These are phyloP conservation scores for Vaucheria bursata DNA, from an alignment of 352 stramenopile species.

Conservation along the genomic window DNA sequence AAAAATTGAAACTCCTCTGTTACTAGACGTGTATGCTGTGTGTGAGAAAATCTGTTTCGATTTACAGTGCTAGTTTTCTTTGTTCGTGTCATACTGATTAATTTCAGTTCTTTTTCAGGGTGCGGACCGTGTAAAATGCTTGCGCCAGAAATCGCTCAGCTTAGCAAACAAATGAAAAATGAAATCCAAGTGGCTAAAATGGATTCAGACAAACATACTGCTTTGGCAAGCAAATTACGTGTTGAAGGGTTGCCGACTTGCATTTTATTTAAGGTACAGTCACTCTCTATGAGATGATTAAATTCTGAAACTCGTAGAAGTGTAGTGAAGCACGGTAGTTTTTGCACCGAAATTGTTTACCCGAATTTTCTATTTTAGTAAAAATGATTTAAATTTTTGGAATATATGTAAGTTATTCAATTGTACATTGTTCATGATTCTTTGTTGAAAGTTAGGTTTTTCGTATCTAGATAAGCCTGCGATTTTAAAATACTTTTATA, in stretches of 20 bases:
- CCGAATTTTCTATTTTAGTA: too few species aligned
- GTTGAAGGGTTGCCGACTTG: slow-evolving; percentile 20
- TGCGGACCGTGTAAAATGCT: slow-evolving; percentile 24
- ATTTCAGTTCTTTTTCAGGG: slow-evolving; percentile 2
- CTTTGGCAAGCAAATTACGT: slow-evolving; percentile 10
- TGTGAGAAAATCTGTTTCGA: not conserved
- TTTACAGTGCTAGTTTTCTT: not conserved
- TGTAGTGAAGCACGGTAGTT: too few species aligned
- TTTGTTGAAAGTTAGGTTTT: too few species aligned
- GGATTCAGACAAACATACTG: slow-evolving; percentile 24
- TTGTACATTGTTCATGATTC: too few species aligned
- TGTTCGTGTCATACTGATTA: not conserved
- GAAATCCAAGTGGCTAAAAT: slow-evolving; percentile 18
- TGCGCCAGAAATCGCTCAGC: not conserved
- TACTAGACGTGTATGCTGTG: slow-evolving; percentile 3
- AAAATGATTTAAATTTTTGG: too few species aligned
- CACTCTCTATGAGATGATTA: too few species aligned
- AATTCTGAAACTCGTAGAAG: too few species aligned
- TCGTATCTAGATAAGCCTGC: too few species aligned
- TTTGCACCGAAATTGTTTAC: too few species aligned
- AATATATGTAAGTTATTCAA: too few species aligned
- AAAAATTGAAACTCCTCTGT: not conserved
- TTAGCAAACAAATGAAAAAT: not conserved
- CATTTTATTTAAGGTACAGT: slow-evolving; percentile 29
- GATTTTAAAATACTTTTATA: too few species aligned